Base-by-base conservation (phyloP, 768 basidiomycete species). In the Mycena crocata region DNA sequence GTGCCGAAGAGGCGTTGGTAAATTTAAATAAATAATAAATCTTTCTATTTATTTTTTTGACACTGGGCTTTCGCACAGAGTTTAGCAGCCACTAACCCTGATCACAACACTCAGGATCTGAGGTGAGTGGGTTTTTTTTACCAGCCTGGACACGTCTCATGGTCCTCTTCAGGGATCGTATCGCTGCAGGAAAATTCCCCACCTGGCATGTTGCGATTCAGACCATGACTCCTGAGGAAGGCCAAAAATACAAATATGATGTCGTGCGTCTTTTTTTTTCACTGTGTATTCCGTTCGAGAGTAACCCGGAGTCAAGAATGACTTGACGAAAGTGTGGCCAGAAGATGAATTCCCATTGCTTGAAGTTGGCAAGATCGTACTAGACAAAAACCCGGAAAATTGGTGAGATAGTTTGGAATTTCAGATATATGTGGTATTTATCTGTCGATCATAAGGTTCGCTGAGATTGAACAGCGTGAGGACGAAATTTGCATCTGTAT, bases 391-490 rank as follows among this genome's bases (percentile, higher is more conserved):
- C 37, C 69, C 69, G 0, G 35, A 66, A 39, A 70, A 70, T 34
- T 70, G 69, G 69, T 67, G 7, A 14, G 66, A n/a, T n/a, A n/a
- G 40, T 2, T 28, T 39, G 8, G 45, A 28, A 31, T 9, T n/a
- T 14, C 21, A 8, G 17, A 21, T 34, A 28, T 4, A 24, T 30
- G 24, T 1, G 13, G 7, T 5, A 14, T 17, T 60, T n/a, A 21
- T 45, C 21, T 3, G 35, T 12, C 2, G 10, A 19, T 32, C 23
- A 19, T 17, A 9, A 67, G 66, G 67, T 70, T 70, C 32, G 64
- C 69, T 26, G 69, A 70, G 56, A 66, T 70, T 24, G 69, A 70
- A 35, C 69, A 70, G 35, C 56, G 64, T 66, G 40, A 39, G 58
- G 17, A 26, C n/a, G n/a, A n/a, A n/a, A n/a, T 37, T 31, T 4